Evolutionary conservation across 257 asterid species (phyloP).

Genomic region (Henckelia pumila): DNA sequence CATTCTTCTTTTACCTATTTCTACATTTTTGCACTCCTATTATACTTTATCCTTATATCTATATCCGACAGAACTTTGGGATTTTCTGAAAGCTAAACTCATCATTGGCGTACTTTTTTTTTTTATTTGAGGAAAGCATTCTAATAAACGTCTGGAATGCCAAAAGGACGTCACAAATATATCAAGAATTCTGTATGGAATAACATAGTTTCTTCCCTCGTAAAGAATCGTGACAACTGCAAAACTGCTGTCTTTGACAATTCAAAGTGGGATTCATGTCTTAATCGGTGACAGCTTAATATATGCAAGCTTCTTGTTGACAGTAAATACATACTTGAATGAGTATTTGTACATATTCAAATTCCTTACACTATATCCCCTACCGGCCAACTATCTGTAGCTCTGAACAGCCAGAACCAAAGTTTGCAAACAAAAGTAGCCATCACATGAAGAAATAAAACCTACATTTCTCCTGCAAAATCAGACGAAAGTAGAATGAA

Average conservation of each 20-base stretch:
- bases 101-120: background rate
- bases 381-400: background rate
- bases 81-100: background rate
- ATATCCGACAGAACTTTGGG: constrained; percentile 7
- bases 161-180: background rate
- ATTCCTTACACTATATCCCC: background rate
- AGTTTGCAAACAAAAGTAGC: background rate
- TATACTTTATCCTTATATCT: constrained; percentile 19
- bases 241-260: background rate
- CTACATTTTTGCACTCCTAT: constrained; percentile 3
- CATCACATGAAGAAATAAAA: background rate
- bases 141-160: background rate
- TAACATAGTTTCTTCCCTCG: background rate
- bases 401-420: background rate
- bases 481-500: background rate
- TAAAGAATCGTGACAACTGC: background rate
- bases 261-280: background rate
- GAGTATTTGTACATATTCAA: background rate
- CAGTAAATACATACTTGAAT: background rate
- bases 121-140: too few species aligned
- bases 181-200: background rate
- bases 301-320: background rate
- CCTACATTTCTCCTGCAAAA: background rate
- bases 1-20: constrained; percentile 39
- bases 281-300: background rate